Percentiles rank a stretch among this genome's conserved stretches.
phyloP scores from a whole-genome alignment of 2,329 filamentous ascomycete genomes.

The Drechslerella dactyloides region DNA sequence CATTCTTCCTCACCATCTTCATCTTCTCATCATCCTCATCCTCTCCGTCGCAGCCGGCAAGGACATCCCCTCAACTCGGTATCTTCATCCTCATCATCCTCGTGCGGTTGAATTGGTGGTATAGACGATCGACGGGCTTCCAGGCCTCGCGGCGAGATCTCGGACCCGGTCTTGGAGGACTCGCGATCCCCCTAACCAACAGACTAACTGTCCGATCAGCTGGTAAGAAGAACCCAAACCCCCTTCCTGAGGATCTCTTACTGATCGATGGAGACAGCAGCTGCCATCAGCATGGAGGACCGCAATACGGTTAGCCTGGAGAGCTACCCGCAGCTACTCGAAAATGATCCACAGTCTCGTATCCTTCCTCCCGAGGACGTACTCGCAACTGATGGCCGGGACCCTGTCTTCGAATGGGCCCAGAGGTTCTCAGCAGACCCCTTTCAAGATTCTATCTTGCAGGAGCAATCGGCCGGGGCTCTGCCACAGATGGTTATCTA shows the following conservation, averaged over 20 bases:
- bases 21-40: background rate
- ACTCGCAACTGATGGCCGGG: background rate
- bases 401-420: background rate
- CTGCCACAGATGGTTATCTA: background rate
- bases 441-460: background rate
- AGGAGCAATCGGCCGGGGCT: background rate
- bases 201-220: background rate
- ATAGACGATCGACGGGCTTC: no score
- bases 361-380: background rate
- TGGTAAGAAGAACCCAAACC: background rate
- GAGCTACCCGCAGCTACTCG: background rate
- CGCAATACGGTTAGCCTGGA: background rate
- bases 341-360: background rate
- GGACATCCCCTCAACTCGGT: background rate
- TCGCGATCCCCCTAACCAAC: background rate
- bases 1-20: background rate
- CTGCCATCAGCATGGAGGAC: background rate
- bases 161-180: no score
- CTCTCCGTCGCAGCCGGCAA: slow-evolving; percentile 2
- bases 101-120: no score
- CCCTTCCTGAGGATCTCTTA: background rate
- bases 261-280: background rate
- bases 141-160: no score
- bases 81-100: no score
- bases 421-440: background rate